A percentile compares a stretch with the other conserved stretches of the same genome.
Evolutionary conservation across 345 rosid genomes (phyloP).

Genomic region (Adansonia digitata): DNA sequence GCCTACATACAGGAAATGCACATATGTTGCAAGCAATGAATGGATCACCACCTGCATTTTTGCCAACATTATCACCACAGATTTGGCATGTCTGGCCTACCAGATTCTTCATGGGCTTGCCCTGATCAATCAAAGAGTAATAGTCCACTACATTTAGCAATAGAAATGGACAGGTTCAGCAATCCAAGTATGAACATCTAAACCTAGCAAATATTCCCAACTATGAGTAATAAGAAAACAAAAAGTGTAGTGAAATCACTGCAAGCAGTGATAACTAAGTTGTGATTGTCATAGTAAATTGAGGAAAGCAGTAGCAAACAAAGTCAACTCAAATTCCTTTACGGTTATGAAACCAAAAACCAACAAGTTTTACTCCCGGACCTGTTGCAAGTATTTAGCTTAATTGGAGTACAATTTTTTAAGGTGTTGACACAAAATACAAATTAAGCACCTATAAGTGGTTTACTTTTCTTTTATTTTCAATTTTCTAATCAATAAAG

Average conservation of each 20-base stretch:
- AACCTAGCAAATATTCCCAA: background rate
- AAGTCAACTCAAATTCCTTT: background rate
- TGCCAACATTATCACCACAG: conserved; percentile 77
- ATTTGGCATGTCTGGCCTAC: conserved; percentile 62
- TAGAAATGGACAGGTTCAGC: background rate
- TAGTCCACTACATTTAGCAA: conserved; percentile 20
- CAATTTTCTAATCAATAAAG: conserved; percentile 4
- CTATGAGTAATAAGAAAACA: background rate
- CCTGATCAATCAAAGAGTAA: conserved; percentile 34
- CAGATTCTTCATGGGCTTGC: conserved; percentile 53
- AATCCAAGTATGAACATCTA: background rate
- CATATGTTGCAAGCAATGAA: conserved; percentile 78
- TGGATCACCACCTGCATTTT: conserved; percentile 53
- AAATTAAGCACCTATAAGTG: background rate
- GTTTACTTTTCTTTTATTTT: background rate
- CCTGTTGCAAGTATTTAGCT: background rate
- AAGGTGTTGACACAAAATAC: background rate
- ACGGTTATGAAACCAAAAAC: background rate
- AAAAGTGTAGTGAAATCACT: background rate
- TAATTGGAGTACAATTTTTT: background rate
- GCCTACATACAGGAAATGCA: conserved; percentile 86
- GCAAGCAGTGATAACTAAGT: background rate
- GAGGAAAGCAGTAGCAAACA: background rate
- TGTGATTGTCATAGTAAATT: background rate
- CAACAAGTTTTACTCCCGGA: background rate